These are phyloP conservation scores for Boletus pseudo-olivaceus DNA, from an alignment of 768 basidiomycete genomes.

Conservation along the genomic window DNA sequence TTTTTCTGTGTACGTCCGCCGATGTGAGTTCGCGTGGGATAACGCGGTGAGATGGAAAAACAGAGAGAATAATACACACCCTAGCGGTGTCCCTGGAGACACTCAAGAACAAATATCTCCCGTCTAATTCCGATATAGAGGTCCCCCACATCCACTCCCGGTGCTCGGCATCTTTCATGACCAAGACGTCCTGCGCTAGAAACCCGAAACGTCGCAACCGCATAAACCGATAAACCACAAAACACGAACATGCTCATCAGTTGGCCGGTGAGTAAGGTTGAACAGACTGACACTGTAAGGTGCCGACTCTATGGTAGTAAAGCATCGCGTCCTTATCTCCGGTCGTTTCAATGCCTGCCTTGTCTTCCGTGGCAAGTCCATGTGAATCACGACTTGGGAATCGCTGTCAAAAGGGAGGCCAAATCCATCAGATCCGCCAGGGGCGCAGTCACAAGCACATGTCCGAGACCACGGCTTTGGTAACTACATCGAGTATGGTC, in stretches of 20 bases:
- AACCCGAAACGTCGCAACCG: conserved; percentile 2
- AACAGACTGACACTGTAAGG: conserved; percentile 54
- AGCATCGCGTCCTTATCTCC: conserved; percentile 69
- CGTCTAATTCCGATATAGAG: conserved; percentile 56
- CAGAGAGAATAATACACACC: conserved; percentile 35
- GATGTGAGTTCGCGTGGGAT: not conserved
- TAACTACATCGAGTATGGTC: not conserved
- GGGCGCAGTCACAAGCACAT: not conserved
- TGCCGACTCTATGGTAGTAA: conserved; percentile 73
- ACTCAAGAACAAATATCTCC: conserved; percentile 57
- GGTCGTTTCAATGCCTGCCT: conserved; percentile 54
- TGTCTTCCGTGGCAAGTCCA: conserved; percentile 44
- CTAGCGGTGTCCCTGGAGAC: conserved; percentile 59
- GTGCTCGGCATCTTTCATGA: conserved; percentile 60
- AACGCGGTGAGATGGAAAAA: not conserved
- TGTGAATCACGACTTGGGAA: conserved; percentile 53
- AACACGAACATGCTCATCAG: conserved; percentile 3
- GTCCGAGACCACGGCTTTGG: not conserved
- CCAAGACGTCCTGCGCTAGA: conserved; percentile 64
- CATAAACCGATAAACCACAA: not conserved
- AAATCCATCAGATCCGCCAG: conserved; percentile 1
- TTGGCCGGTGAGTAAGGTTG: not conserved
- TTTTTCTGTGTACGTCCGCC: conserved; percentile 54
- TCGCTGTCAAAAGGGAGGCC: conserved; percentile 34
- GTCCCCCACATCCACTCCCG: conserved; percentile 63